Percentiles rank a stretch among this genome's conserved stretches.
phyloP scores from a whole-genome alignment of 2,329 filamentous ascomycete genomes.

The Clonostachys sp. region DNA sequence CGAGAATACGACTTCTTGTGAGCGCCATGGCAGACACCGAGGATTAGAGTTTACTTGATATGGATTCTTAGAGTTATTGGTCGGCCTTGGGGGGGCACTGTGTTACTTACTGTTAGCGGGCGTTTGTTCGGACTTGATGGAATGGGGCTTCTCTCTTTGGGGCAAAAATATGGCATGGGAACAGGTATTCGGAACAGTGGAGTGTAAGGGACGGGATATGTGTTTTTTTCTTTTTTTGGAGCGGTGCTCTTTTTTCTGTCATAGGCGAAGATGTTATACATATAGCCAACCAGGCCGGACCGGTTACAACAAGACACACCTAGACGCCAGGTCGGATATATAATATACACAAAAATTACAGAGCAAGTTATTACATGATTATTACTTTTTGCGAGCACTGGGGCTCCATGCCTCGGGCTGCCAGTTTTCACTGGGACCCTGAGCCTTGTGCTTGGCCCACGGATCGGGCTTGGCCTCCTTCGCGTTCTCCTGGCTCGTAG shows the following conservation, averaged over 20 bases:
- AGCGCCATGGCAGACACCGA: slow-evolving; percentile 14
- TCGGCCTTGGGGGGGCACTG: too few species aligned
- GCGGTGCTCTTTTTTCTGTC: not conserved
- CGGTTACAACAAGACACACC: too few species aligned
- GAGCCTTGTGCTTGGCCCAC: slow-evolving; percentile 46
- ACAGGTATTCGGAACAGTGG: not conserved
- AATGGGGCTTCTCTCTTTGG: slow-evolving; percentile 1
- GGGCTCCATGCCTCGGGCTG: slow-evolving; percentile 62
- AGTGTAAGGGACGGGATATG: not conserved
- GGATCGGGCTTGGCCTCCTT: slow-evolving; percentile 35
- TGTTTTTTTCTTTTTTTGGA: not conserved
- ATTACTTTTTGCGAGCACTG: slow-evolving; percentile 24
- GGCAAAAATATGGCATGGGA: not conserved
- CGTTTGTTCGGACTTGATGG: not conserved
- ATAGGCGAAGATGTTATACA: not conserved
- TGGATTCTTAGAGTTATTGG: not conserved
- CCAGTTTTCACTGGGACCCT: slow-evolving; percentile 59
- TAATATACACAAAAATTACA: not conserved
- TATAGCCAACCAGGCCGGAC: too few species aligned
- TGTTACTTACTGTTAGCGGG: too few species aligned
- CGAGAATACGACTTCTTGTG: slow-evolving; percentile 25
- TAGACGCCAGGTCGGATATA: too few species aligned
- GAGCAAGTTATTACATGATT: not conserved
- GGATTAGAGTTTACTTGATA: slow-evolving; percentile 2
- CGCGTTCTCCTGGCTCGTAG: slow-evolving; percentile 9